Evolutionary conservation across 2,329 filamentous ascomycete genomes (phyloP).

Genomic region (Thielaviopsis populi): DNA sequence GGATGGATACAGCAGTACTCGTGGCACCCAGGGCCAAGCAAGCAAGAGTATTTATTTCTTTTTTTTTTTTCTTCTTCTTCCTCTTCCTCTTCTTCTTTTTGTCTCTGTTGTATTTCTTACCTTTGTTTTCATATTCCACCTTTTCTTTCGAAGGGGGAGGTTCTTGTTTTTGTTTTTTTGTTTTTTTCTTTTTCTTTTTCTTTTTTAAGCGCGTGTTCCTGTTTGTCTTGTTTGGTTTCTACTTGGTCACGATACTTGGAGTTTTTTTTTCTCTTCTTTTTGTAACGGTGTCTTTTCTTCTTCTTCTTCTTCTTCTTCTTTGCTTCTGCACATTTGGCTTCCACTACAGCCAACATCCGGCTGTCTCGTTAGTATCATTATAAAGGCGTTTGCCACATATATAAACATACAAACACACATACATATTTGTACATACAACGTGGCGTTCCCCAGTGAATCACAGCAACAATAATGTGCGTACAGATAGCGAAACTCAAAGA

Average conservation of each 20-base stretch:
- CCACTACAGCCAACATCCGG: too few relatives aligned
- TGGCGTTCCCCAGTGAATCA: background rate
- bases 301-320: background rate
- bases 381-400: background rate
- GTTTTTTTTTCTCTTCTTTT: background rate
- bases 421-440: background rate
- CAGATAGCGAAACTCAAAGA: background rate
- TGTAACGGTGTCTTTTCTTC: background rate
- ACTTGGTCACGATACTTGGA: background rate
- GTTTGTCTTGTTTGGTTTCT: background rate
- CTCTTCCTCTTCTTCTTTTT: background rate
- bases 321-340: too few relatives aligned
- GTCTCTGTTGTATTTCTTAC: too few relatives aligned
- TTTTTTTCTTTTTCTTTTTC: background rate
- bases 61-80: background rate
- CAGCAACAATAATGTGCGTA: background rate
- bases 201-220: background rate
- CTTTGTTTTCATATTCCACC: too few relatives aligned
- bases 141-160: too few relatives aligned
- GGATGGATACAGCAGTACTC: background rate
- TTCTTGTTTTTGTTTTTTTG: background rate
- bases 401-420: too few relatives aligned
- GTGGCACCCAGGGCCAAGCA: background rate
- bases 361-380: background rate
- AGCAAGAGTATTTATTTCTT: background rate